Evolutionary conservation across 306 rosid species (phyloP), one percentile per base, ranked within the genome.

Genomic region (Morella rubra): DNA sequence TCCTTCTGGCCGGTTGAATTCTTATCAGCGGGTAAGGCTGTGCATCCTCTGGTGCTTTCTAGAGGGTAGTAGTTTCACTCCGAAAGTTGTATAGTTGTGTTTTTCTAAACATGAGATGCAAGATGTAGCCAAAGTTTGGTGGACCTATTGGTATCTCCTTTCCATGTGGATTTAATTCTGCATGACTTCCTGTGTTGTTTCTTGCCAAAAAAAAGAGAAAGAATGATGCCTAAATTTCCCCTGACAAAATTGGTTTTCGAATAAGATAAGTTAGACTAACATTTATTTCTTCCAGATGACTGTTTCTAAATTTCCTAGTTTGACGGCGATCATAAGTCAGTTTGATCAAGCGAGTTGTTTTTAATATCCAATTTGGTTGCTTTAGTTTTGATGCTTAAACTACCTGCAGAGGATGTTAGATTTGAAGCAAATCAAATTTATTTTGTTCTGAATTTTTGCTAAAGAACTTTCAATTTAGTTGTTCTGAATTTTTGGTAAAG

Each of bases 1-100:
- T 83, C 81, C 50, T 22, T 59, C 76, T 18, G 96, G 97, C 32
- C 84, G 81, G 71, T 76, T 86, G 81, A 94, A 91, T 81, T 82
- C 96, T 81, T 91, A 91, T 84, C 97, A 91, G 79, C 82, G 78
- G 89, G 98, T 90, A 81, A 67, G 72, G 76, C 81, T 65, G 58
- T 45, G 40, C 56, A 12, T 45, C 60, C 77, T 75, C 32, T 80
- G 22, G 18, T 74, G 44, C 71, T 65, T 10, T 50, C 7, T 22
- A 20, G 37, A 20, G 37, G 37, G 37, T 56, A 56, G 27, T 47
- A 47, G 51, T 47, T 56, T 56, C 22, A 4, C 62, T 56, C 6
- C 5, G 11, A 56, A 56, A 56, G 13, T 56, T 56, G 5, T 22
- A 8, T 20, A 56, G 10, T 20, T 56, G 32, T 22, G 3, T 22